phyloP scores from a whole-genome alignment of 2,329 filamentous ascomycete species.

The Pezicula rhizophila region DNA sequence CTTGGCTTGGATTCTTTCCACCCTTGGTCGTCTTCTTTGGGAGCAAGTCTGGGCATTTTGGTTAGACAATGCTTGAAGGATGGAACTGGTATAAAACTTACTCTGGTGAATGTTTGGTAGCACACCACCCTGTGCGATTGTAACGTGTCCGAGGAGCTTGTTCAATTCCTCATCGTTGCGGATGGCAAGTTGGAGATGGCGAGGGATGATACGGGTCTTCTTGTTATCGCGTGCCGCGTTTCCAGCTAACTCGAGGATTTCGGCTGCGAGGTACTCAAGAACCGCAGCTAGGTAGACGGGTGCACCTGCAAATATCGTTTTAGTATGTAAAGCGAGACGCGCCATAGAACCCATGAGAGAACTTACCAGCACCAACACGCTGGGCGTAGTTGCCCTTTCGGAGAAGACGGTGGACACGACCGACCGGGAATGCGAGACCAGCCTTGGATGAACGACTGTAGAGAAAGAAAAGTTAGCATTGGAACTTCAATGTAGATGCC shows the following conservation, averaged over 20 bases:
- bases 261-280: conserved; percentile 95
- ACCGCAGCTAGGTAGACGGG: conserved; percentile 96
- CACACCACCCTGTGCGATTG: conserved; percentile 95
- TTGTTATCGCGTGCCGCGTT: conserved; percentile 99
- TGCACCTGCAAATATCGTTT: conserved; percentile 47
- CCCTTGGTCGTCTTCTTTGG: conserved; percentile 98
- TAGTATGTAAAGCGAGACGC: conserved; percentile 17
- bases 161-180: conserved; percentile 99
- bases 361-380: conserved; percentile 89
- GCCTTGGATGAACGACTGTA: conserved; percentile 95
- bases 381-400: conserved; percentile 99
- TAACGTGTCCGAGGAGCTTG: conserved; percentile 94
- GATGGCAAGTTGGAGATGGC: conserved; percentile 98
- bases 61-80: conserved; percentile 16
- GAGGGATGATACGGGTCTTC: conserved; percentile 99
- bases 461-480: conserved; percentile 32
- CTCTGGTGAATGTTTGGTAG: conserved; percentile 96
- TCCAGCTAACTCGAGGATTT: conserved; percentile 97
- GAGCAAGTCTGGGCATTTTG: conserved; percentile 69
- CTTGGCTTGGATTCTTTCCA: conserved; percentile 88
- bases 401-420: conserved; percentile 97
- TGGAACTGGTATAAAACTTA: conserved; percentile 43
- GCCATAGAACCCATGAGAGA: conserved; percentile 3
- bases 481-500: conserved; percentile 19
- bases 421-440: conserved; percentile 96